Evolutionary conservation across 2,329 filamentous ascomycete species (phyloP).

Genomic region (Alternaria triticimaculans): DNA sequence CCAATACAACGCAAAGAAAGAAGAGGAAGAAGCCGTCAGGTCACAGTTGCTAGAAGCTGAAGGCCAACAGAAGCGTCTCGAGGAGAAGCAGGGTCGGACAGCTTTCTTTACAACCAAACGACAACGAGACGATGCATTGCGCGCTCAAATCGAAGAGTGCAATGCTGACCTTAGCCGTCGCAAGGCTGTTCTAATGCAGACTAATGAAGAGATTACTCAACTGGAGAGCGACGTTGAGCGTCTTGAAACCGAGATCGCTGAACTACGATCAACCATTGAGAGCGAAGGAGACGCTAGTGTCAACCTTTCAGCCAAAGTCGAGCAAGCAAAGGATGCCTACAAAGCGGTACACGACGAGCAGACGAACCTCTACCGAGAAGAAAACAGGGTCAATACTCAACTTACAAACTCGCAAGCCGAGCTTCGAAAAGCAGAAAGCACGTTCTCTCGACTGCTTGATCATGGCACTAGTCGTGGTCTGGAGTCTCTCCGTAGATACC

Average conservation of each 20-base stretch:
- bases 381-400: slow-evolving; percentile 82
- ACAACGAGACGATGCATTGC: slow-evolving; percentile 84
- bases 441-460: slow-evolving; percentile 86
- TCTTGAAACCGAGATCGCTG: slow-evolving; percentile 74
- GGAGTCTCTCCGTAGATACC: slow-evolving; percentile 83
- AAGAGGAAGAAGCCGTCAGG: slow-evolving; percentile 73
- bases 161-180: slow-evolving; percentile 77
- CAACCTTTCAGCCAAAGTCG: slow-evolving; percentile 74
- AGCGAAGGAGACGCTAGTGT: slow-evolving; percentile 79
- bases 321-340: slow-evolving; percentile 76
- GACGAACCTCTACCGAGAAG: slow-evolving; percentile 86
- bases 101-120: slow-evolving; percentile 86
- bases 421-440: slow-evolving; percentile 76
- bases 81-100: slow-evolving; percentile 90
- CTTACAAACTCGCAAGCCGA: slow-evolving; percentile 78
- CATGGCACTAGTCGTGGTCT: slow-evolving; percentile 84
- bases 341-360: slow-evolving; percentile 85
- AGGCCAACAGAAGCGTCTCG: slow-evolving; percentile 76
- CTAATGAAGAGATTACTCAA: slow-evolving; percentile 78
- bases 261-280: slow-evolving; percentile 74
- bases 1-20: slow-evolving; percentile 74
- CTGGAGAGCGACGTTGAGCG: slow-evolving; percentile 74
- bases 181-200: slow-evolving; percentile 83
- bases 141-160: slow-evolving; percentile 79
- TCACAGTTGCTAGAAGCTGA: slow-evolving; percentile 78